These are phyloP conservation scores for Leccinum pseudoinsigne DNA, from an alignment of 1,284 basidiomycete genomes.

Conservation along the genomic window DNA sequence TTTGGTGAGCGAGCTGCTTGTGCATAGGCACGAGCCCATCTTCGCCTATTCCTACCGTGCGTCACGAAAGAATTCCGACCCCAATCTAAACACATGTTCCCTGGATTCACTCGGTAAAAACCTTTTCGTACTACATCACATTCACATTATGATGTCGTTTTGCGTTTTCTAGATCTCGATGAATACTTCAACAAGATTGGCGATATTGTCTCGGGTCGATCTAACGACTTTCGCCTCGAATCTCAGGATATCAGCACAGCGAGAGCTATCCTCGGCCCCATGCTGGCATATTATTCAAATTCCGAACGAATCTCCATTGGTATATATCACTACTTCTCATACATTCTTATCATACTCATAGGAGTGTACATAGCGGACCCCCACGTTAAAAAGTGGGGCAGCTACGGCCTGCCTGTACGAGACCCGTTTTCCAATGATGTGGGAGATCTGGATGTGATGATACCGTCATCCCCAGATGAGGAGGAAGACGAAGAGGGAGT, in stretches of 20 bases:
- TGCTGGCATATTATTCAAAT: neutral
- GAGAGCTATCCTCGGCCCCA: neutral
- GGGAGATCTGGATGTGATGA: neutral
- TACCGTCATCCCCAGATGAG: no score
- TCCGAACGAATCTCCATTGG: neutral
- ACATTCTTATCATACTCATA: neutral
- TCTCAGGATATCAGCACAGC: neutral
- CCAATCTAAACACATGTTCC: neutral
- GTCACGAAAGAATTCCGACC: neutral
- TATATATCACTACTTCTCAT: neutral
- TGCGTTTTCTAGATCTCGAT: neutral
- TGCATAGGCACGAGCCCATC: neutral
- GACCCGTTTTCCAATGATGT: neutral
- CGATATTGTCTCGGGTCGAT: neutral
- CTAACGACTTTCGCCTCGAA: neutral
- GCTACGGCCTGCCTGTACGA: neutral
- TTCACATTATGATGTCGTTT: no score
- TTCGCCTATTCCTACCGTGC: neutral
- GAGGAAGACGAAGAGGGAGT: no score
- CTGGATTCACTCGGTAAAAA: neutral
- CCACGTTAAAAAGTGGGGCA: neutral
- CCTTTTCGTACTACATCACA: neutral
- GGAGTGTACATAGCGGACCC: neutral
- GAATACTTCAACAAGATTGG: neutral
- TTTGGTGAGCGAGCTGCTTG: neutral